Conservation (phyloP, 495 filamentous ascomycete genomes). For the Choiromyces venosus region DNA sequence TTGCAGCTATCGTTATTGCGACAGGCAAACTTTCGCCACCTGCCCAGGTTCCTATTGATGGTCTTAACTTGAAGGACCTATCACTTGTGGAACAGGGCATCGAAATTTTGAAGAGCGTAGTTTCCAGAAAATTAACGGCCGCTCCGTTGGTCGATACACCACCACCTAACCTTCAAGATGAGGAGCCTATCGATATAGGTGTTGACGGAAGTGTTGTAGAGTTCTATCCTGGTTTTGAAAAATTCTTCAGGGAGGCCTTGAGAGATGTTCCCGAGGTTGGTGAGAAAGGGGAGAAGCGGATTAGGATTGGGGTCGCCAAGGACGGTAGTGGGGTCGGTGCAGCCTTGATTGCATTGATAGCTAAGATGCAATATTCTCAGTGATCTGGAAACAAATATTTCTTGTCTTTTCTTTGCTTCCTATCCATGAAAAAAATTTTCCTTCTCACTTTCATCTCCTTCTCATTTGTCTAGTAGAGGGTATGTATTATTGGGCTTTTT, state of each 20-base stretch:
- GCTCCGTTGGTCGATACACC: slow-evolving; percentile 38
- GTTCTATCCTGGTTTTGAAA: slow-evolving; percentile 83
- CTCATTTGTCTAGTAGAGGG: neutral
- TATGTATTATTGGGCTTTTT: neutral
- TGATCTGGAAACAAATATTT: neutral
- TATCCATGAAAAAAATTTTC: too few relatives aligned
- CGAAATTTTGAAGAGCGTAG: slow-evolving; percentile 21
- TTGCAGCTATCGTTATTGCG: slow-evolving; percentile 73
- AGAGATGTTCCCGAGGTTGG: slow-evolving; percentile 67
- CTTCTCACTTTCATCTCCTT: neutral
- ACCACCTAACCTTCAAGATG: slow-evolving; percentile 22
- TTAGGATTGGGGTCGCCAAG: slow-evolving; percentile 88
- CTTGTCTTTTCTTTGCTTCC: neutral
- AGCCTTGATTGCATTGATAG: slow-evolving; percentile 71
- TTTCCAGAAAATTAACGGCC: slow-evolving; percentile 21
- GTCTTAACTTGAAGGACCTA: slow-evolving; percentile 16
- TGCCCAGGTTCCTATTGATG: slow-evolving; percentile 10
- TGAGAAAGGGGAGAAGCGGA: slow-evolving; percentile 62
- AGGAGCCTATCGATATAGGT: slow-evolving; percentile 72
- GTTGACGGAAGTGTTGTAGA: slow-evolving; percentile 88
- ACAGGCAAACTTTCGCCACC: slow-evolving; percentile 56
- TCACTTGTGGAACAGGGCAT: slow-evolving; percentile 37
- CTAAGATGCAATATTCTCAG: slow-evolving; percentile 6
- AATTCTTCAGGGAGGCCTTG: slow-evolving; percentile 69
- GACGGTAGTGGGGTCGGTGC: slow-evolving; percentile 90